These are phyloP conservation scores for Venturia nashicola DNA, from an alignment of 2,329 filamentous ascomycete genomes.

Conservation along the genomic window DNA sequence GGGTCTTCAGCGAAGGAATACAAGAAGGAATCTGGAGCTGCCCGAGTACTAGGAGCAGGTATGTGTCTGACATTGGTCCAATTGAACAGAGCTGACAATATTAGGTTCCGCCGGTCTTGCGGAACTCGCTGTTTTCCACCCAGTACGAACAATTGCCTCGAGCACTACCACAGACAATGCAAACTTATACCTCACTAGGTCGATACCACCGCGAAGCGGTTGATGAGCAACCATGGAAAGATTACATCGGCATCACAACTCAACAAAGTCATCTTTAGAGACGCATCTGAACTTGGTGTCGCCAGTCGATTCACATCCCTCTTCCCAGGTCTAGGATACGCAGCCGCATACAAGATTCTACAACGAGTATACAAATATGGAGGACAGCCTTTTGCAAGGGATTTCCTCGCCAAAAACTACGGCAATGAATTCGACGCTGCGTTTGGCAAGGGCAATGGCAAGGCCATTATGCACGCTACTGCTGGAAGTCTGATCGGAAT, in stretches of 20 bases:
- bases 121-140: constrained; percentile 86
- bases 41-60: constrained; percentile 88
- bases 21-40: constrained; percentile 81
- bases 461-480: constrained; percentile 95
- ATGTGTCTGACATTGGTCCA: constrained; percentile 17
- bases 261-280: constrained; percentile 88
- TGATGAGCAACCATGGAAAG: constrained; percentile 94
- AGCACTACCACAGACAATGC: neutral
- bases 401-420: constrained; percentile 73
- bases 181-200: constrained; percentile 43
- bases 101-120: constrained; percentile 84
- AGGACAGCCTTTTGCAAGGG: constrained; percentile 86
- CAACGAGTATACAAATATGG: constrained; percentile 99
- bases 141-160: constrained; percentile 39
- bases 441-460: constrained; percentile 94
- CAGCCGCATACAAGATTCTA: constrained; percentile 92
- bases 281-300: constrained; percentile 60
- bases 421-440: constrained; percentile 72
- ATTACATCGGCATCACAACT: constrained; percentile 51
- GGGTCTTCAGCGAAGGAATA: constrained; percentile 36
- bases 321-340: constrained; percentile 94
- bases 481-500: constrained; percentile 93
- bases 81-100: constrained; percentile 13
- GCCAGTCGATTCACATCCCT: constrained; percentile 81
- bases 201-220: constrained; percentile 94